Percentiles rank a stretch among this genome's conserved stretches.
phyloP scores from a whole-genome alignment of 2,329 filamentous ascomycete species.

The Aspergillus ochraceus region DNA sequence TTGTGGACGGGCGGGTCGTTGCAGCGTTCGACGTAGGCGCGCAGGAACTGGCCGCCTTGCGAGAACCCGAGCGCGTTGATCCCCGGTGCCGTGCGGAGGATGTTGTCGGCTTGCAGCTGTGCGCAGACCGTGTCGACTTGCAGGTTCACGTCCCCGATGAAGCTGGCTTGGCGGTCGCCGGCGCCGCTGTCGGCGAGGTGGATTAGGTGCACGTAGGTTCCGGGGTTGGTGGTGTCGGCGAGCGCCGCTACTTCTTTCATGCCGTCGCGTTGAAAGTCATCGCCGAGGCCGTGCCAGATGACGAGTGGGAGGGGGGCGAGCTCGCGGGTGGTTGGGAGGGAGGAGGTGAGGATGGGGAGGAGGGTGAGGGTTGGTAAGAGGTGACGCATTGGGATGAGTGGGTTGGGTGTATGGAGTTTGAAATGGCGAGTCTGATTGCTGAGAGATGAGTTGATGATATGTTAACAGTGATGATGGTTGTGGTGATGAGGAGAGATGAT shows the following conservation, averaged over 20 bases:
- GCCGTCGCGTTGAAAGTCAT: slow-evolving; percentile 70
- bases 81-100: slow-evolving; percentile 77
- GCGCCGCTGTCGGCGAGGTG: slow-evolving; percentile 65
- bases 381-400: background rate
- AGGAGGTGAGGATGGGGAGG: slow-evolving; percentile 20
- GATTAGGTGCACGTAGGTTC: slow-evolving; percentile 81
- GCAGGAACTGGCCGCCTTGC: slow-evolving; percentile 94
- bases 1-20: slow-evolving; percentile 72
- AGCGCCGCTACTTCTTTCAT: slow-evolving; percentile 70
- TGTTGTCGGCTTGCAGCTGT: slow-evolving; percentile 72
- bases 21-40: slow-evolving; percentile 85
- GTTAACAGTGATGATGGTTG: background rate
- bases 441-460: background rate
- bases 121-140: slow-evolving; percentile 77
- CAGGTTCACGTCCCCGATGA: slow-evolving; percentile 82
- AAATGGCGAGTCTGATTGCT: background rate
- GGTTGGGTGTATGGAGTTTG: background rate
- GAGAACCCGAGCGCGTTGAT: slow-evolving; percentile 93
- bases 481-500: background rate
- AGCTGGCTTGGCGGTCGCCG: slow-evolving; percentile 77
- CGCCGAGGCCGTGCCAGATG: slow-evolving; percentile 86
- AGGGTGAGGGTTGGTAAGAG: slow-evolving; percentile 4
- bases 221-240: slow-evolving; percentile 71
- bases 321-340: slow-evolving; percentile 23
- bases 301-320: slow-evolving; percentile 73